phyloP scores from a whole-genome alignment of 345 rosid species.

The Corymbia maculata region DNA sequence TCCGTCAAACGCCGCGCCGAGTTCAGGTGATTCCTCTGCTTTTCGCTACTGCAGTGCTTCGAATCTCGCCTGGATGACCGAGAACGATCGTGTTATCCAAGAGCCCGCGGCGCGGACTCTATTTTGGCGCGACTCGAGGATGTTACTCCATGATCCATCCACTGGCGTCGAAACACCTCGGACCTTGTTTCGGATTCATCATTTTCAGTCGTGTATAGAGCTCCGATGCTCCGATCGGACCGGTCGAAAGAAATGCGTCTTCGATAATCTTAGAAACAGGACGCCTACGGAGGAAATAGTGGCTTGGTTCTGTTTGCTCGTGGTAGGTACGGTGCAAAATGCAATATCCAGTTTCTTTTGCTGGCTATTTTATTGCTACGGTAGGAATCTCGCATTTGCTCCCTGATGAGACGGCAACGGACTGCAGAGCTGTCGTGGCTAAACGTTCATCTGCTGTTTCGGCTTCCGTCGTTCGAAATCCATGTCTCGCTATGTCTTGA shows the following conservation, averaged over 20 bases:
- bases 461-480: neutral
- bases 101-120: neutral
- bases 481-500: neutral
- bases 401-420: neutral
- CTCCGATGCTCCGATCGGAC: neutral
- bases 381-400: neutral
- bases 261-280: neutral
- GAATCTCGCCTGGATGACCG: neutral
- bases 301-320: neutral
- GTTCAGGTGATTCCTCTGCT: neutral
- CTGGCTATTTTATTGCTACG: neutral
- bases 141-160: neutral
- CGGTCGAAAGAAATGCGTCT: neutral
- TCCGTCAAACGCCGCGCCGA: neutral
- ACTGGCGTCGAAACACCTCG: neutral
- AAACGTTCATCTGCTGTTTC: neutral
- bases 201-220: neutral
- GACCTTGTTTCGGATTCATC: neutral
- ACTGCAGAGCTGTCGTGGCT: neutral
- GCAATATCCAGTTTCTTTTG: neutral
- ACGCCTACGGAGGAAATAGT: neutral
- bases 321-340: neutral
- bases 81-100: neutral
- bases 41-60: neutral
- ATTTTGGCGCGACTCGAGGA: neutral